Evolutionary conservation across 2,329 filamentous ascomycete genomes (phyloP).

Genomic region (Alternaria atra): DNA sequence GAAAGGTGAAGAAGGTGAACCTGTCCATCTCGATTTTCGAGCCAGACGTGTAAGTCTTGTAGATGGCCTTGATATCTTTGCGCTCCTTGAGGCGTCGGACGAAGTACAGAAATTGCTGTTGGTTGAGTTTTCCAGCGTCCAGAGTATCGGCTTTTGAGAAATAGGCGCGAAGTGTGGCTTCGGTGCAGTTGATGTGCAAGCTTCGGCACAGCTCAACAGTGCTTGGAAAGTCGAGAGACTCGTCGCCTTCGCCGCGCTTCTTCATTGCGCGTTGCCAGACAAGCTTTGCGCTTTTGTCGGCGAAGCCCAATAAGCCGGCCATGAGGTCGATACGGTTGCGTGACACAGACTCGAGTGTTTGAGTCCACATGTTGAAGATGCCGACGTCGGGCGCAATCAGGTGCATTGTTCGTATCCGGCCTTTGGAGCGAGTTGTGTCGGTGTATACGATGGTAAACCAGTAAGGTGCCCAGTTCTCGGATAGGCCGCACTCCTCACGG

Average conservation of each 20-base stretch:
- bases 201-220: conserved; percentile 87
- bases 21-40: conserved; percentile 71
- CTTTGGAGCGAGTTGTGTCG: conserved; percentile 78
- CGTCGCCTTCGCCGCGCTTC: conserved; percentile 68
- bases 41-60: conserved; percentile 65
- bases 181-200: conserved; percentile 89
- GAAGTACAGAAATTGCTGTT: conserved; percentile 83
- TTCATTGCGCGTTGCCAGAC: conserved; percentile 90
- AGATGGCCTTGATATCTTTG: conserved; percentile 80
- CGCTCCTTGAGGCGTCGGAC: conserved; percentile 83
- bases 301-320: conserved; percentile 80
- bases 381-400: conserved; percentile 79
- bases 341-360: conserved; percentile 82
- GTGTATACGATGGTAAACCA: conserved; percentile 94
- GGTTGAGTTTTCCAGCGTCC: conserved; percentile 73
- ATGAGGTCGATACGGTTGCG: conserved; percentile 89
- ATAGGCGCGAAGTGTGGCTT: conserved; percentile 74
- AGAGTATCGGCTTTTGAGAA: conserved; percentile 78
- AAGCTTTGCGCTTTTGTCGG: conserved; percentile 79
- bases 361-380: conserved; percentile 80
- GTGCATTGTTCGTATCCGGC: conserved; percentile 81
- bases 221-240: conserved; percentile 78
- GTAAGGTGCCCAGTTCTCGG: conserved; percentile 71
- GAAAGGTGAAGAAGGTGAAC: conserved; percentile 77
- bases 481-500: conserved; percentile 79